These are phyloP conservation scores for Fraxinus paxiana DNA, from an alignment of 305 asterid species.

Conservation along the genomic window DNA sequence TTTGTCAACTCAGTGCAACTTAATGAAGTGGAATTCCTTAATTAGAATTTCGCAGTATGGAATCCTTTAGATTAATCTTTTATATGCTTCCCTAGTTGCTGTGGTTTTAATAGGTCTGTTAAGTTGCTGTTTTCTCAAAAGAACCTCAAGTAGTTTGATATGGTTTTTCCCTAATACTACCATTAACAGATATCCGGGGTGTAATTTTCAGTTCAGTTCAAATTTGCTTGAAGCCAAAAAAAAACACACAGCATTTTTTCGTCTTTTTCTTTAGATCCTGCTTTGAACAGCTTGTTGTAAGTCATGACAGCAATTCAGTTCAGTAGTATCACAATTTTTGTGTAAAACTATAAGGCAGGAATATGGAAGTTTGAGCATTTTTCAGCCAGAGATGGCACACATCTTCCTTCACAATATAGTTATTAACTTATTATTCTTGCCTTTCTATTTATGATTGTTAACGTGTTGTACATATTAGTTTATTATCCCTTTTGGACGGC, in stretches of 20 bases:
- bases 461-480: neutral
- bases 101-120: neutral
- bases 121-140: neutral
- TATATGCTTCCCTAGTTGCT: constrained; percentile 9
- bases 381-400: neutral
- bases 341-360: neutral
- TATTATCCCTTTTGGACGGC: neutral
- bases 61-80: neutral
- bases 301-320: neutral
- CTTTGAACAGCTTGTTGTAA: neutral
- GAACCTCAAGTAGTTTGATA: neutral
- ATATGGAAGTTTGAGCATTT: neutral
- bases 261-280: neutral
- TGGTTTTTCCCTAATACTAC: neutral
- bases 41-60: neutral
- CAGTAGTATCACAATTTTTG: neutral
- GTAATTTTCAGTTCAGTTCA: neutral
- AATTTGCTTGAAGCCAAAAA: neutral
- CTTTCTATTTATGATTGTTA: neutral
- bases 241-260: neutral
- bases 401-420: neutral
- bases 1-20: neutral
- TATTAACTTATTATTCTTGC: neutral
- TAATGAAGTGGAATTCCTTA: neutral
- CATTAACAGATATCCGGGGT: neutral